Base-by-base conservation (phyloP, 805 yeast species). In the Schizosaccharomyces pombe region DNA sequence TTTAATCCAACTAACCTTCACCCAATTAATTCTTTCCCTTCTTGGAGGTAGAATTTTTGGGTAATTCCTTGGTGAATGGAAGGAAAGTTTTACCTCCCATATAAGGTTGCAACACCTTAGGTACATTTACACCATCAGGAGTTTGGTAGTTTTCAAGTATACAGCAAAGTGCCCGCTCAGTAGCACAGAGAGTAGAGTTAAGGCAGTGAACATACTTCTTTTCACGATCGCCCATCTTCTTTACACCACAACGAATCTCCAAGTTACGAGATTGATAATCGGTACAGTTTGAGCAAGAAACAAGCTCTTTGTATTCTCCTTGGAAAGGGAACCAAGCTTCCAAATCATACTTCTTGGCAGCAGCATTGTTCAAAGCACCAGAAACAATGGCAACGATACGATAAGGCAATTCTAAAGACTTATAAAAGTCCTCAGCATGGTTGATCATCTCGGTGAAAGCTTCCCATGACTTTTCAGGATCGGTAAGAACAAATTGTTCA, bases 281-380 rank as follows among this genome's bases (percentile, higher is more conserved):
- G 57, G 98, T 91, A 79, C 98, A 91, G 77, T 91, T 91, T 57
- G 97, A 89, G 74, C 97, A 89, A 19, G 95, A 85, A 56, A 91
- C 98, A 64, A 91, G 79, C 74, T 91, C 98, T 73, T 91, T 91
- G 75, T 84, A 91, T 72, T 91, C 98, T 69, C 86, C 77, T 75
- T 91, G 98, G 84, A 75, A 91, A 66, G 98, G 98, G 93, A 91
- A 91, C 98, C 98, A 91, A 54, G 98, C 98, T 75, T 91, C 98
- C 66, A 91, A 77, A 73, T 91, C 98, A 73, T 82, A 91, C 71
- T 91, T 91, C 76, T 91, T 91, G 60, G 98, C 97, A 58, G 98
- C 98, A 55, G 98, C 96, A 63, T 91, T 91, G 76, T 91, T 91
- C 68, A 91, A 79, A 74, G 89, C 98, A 63, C 97, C 98, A 57